phyloP scores from a whole-genome alignment of 129 eudicot genomes.

The Dittrichia graveolens region DNA sequence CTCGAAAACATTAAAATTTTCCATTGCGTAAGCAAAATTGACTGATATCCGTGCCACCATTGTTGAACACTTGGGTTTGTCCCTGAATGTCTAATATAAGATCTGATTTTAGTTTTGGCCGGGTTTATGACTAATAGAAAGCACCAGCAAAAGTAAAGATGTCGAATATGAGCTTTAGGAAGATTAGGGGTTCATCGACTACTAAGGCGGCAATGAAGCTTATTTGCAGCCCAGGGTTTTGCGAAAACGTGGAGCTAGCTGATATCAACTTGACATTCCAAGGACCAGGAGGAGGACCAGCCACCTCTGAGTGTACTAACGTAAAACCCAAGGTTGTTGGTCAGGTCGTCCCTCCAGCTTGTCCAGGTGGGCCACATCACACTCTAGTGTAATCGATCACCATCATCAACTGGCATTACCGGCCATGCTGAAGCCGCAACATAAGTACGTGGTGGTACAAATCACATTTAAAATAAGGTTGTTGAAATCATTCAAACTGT shows the following conservation, averaged over 20 bases:
- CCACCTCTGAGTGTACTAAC: slow-evolving; percentile 45
- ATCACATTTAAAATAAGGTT: too few species aligned
- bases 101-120: not conserved
- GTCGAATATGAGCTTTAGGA: slow-evolving; percentile 48
- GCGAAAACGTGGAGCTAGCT: slow-evolving; percentile 45
- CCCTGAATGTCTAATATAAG: too few species aligned
- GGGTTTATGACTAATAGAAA: slow-evolving; percentile 28
- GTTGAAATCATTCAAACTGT: too few species aligned
- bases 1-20: too few species aligned
- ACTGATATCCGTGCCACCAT: too few species aligned
- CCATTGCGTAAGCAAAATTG: too few species aligned
- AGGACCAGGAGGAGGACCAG: slow-evolving; percentile 52
- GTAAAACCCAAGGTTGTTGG: slow-evolving; percentile 43
- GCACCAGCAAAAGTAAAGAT: slow-evolving; percentile 65
- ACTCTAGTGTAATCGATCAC: not conserved
- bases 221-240: slow-evolving; percentile 47
- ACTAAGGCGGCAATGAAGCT: slow-evolving; percentile 42
- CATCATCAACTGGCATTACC: too few species aligned
- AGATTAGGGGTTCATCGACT: slow-evolving; percentile 58
- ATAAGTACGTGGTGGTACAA: too few species aligned
- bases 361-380: slow-evolving; percentile 13
- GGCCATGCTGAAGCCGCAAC: too few species aligned
- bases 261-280: slow-evolving; percentile 47
- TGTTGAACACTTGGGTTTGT: too few species aligned
- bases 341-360: slow-evolving; percentile 34